These are phyloP conservation scores for Paragyromitra xinjiangensis DNA, from an alignment of 495 filamentous ascomycete species.

Conservation along the genomic window DNA sequence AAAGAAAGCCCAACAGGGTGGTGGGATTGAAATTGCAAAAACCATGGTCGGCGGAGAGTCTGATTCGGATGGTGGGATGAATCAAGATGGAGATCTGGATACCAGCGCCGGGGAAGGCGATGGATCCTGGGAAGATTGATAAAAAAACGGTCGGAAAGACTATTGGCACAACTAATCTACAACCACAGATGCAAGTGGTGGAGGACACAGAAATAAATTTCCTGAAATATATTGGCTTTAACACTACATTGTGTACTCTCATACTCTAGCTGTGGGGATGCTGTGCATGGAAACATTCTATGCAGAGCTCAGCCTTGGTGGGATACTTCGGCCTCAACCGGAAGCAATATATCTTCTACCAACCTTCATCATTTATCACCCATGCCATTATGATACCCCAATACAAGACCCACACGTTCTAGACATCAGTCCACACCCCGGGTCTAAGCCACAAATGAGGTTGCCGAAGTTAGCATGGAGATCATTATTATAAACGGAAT, in stretches of 20 bases:
- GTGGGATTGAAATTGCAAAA: background rate
- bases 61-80: background rate
- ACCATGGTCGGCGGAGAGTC: background rate
- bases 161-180: background rate
- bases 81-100: background rate
- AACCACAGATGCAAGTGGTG: background rate
- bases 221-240: constrained; percentile 13
- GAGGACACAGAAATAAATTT: background rate
- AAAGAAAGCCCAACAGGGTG: background rate
- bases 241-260: background rate
- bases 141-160: background rate
- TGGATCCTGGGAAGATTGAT: constrained; percentile 7
- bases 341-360: background rate
- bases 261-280: background rate
- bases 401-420: background rate
- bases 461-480: background rate
- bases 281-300: background rate
- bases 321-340: background rate
- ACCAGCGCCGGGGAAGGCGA: constrained; percentile 2
- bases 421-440: background rate
- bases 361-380: background rate
- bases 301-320: background rate
- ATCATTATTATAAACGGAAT: background rate
- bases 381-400: background rate
- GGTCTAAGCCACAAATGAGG: background rate